These are phyloP conservation scores for Colletotrichum tamarilloi DNA, from an alignment of 2,329 filamentous ascomycete species.

Conservation along the genomic window DNA sequence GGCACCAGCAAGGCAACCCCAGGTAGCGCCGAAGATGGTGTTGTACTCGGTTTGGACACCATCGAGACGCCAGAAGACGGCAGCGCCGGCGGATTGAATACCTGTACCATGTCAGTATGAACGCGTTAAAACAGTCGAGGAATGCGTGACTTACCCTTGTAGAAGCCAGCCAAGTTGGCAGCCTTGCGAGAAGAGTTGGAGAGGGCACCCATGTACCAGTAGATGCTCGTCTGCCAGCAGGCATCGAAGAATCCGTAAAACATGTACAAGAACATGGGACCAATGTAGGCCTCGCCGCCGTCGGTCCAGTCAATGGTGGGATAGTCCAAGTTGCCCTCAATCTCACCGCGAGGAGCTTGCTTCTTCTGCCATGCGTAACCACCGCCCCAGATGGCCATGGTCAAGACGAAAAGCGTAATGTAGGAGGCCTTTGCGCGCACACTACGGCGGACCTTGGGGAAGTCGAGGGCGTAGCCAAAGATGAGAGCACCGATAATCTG, in stretches of 20 bases:
- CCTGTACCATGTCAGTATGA: conserved; percentile 44
- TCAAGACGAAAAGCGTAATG: conserved; percentile 72
- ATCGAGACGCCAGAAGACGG: conserved; percentile 80
- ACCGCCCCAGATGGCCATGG: conserved; percentile 84
- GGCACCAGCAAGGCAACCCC: conserved; percentile 80
- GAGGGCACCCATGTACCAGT: conserved; percentile 96
- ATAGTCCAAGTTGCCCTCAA: conserved; percentile 40
- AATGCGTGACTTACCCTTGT: conserved; percentile 66
- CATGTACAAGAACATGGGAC: conserved; percentile 89
- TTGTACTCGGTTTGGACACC: conserved; percentile 71
- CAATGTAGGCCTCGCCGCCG: conserved; percentile 69
- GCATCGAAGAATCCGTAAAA: conserved; percentile 93
- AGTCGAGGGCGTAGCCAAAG: conserved; percentile 79
- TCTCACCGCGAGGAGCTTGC: conserved; percentile 62
- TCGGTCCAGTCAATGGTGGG: conserved; percentile 71
- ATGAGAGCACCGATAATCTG: conserved; percentile 82
- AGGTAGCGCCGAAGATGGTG: conserved; percentile 76
- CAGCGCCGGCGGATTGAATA: conserved; percentile 88
- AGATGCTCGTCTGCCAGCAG: conserved; percentile 88
- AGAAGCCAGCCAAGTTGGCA: conserved; percentile 91
- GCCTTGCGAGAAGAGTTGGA: conserved; percentile 93
- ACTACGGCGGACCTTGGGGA: conserved; percentile 67
- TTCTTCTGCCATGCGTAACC: conserved; percentile 80
- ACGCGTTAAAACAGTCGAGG: not conserved
- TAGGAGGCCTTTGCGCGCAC: conserved; percentile 75